These are phyloP conservation scores for Neopestalotiopsis clavispora DNA, from an alignment of 2,329 filamentous ascomycete genomes.

Conservation along the genomic window DNA sequence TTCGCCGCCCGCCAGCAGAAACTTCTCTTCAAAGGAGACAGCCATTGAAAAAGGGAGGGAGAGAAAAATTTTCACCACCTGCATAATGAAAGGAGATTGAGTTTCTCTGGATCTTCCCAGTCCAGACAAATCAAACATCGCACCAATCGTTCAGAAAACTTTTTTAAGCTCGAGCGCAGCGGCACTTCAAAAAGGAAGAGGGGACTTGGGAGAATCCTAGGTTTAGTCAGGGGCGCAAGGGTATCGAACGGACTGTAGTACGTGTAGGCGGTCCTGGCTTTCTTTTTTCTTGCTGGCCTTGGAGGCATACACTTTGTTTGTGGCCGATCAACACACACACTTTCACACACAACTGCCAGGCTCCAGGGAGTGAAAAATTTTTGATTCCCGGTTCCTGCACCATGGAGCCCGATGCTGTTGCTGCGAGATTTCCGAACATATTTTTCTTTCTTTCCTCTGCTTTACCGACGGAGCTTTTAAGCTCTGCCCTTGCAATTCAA, in stretches of 20 bases:
- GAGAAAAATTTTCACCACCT: not conserved
- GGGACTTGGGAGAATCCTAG: not conserved
- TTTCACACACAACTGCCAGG: no score
- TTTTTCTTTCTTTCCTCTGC: not conserved
- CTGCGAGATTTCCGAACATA: not conserved
- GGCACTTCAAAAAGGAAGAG: not conserved
- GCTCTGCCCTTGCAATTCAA: not conserved
- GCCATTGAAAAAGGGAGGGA: not conserved
- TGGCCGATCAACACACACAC: not conserved
- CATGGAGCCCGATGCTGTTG: not conserved
- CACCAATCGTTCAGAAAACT: not conserved
- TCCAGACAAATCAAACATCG: not conserved
- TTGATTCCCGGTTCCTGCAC: conserved; percentile 14
- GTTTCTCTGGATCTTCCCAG: not conserved
- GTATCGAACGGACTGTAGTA: no score
- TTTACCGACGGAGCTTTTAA: not conserved
- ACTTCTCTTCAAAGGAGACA: not conserved
- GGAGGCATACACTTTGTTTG: not conserved
- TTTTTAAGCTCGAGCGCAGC: not conserved
- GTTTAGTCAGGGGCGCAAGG: not conserved
- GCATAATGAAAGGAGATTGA: not conserved
- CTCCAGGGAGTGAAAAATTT: not conserved
- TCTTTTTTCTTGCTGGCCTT: not conserved
- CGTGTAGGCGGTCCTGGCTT: no score
- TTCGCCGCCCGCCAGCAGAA: not conserved